Conservation (phyloP, 2,329 filamentous ascomycete genomes). For the Aaosphaeria arxii region DNA sequence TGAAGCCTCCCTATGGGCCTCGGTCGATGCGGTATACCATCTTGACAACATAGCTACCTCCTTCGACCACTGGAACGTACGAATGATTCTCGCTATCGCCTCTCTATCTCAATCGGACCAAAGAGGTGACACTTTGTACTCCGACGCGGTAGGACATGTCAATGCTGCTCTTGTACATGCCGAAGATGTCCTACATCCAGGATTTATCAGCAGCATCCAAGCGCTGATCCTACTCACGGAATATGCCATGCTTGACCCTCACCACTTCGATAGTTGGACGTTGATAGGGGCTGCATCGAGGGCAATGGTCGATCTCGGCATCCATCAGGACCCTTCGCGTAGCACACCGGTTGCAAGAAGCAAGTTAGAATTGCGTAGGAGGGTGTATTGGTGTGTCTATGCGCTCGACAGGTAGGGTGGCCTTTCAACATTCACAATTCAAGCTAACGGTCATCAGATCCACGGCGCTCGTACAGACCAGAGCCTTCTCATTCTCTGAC, state of each 20-base stretch:
- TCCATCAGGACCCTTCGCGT: slow-evolving; percentile 84
- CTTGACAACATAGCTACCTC: slow-evolving; percentile 59
- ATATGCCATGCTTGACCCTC: slow-evolving; percentile 85
- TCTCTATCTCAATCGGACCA: slow-evolving; percentile 69
- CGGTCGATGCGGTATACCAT: slow-evolving; percentile 79
- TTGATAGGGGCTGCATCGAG: slow-evolving; percentile 86
- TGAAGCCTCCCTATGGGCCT: slow-evolving; percentile 72
- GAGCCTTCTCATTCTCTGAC: slow-evolving; percentile 91
- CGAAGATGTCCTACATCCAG: slow-evolving; percentile 80
- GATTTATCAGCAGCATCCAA: slow-evolving; percentile 81
- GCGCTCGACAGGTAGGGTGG: slow-evolving; percentile 72
- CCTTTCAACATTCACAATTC: slow-evolving; percentile 3
- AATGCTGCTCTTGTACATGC: slow-evolving; percentile 71
- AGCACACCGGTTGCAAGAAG: slow-evolving; percentile 65
- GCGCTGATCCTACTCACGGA: slow-evolving; percentile 81
- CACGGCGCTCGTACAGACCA: slow-evolving; percentile 82
- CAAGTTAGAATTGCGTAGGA: slow-evolving; percentile 72
- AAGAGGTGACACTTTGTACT: slow-evolving; percentile 62
- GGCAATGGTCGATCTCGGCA: slow-evolving; percentile 82
- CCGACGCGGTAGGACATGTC: slow-evolving; percentile 59
- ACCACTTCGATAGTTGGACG: slow-evolving; percentile 92
- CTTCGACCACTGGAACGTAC: slow-evolving; percentile 81
- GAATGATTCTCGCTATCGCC: slow-evolving; percentile 84
- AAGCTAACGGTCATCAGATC: slow-evolving; percentile 51
- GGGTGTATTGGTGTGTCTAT: slow-evolving; percentile 89